Conservation (phyloP, 2,329 filamentous ascomycete species). For the Mycosphaerella arachidis region DNA sequence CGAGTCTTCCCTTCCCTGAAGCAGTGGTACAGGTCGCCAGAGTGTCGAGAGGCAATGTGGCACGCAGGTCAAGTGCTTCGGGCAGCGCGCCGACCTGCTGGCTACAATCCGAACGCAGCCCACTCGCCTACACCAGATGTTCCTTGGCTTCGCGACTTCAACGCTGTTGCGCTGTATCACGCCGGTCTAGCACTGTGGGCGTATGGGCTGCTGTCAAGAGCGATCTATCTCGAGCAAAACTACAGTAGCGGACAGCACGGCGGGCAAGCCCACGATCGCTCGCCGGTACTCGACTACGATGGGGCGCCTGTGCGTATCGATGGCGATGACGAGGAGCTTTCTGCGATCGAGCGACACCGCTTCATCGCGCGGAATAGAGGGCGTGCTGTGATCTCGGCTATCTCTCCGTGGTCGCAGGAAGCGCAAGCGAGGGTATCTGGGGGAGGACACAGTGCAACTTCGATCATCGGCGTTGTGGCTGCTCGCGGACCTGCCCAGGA, state of each 20-base stretch:
- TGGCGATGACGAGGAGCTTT: constrained; percentile 16
- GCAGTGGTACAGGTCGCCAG: constrained; percentile 17
- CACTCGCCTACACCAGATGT: constrained; percentile 14
- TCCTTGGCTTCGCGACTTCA: constrained; percentile 21
- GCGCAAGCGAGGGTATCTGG: not conserved
- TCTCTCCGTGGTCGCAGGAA: constrained; percentile 11
- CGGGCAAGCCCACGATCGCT: not conserved
- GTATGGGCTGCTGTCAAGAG: constrained; percentile 17
- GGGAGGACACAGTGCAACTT: not conserved
- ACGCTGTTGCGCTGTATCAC: constrained; percentile 19
- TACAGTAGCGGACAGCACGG: not conserved
- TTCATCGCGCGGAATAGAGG: constrained; percentile 20
- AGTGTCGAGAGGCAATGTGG: constrained; percentile 19
- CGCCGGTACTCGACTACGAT: constrained; percentile 14
- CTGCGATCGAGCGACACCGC: constrained; percentile 15
- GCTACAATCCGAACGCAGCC: constrained; percentile 17
- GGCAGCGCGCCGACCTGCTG: constrained; percentile 17
- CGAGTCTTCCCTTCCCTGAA: constrained; percentile 19
- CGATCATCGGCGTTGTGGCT: constrained; percentile 5
- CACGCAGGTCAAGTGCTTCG: constrained; percentile 22
- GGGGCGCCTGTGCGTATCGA: constrained; percentile 18
- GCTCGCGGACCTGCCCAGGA: constrained; percentile 11
- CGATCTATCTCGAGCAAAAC: constrained; percentile 9
- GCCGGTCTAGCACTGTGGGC: constrained; percentile 19
- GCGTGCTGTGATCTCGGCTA: constrained; percentile 16